These are phyloP conservation scores for Rhizoclosmatium sp. DNA, from an alignment of 192 early-diverging fungal genomes.

Conservation along the genomic window DNA sequence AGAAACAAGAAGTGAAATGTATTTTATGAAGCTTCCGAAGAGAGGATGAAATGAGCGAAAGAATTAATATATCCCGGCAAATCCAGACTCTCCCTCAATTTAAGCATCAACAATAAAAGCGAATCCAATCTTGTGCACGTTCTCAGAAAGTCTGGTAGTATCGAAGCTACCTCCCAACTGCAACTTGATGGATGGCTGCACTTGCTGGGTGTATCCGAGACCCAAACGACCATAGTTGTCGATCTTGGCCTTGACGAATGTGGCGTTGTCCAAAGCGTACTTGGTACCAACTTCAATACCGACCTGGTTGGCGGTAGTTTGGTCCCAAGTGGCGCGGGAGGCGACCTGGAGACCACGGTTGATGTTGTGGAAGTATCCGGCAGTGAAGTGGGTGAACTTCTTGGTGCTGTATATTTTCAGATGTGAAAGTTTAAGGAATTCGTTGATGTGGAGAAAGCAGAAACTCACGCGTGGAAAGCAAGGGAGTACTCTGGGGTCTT, in stretches of 20 bases:
- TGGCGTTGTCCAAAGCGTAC: conserved; percentile 84
- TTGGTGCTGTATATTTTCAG: conserved; percentile 64
- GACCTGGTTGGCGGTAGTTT: conserved; percentile 69
- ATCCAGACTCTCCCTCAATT: not conserved
- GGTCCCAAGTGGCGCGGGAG: conserved; percentile 90
- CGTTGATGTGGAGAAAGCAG: not conserved
- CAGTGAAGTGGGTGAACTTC: conserved; percentile 87
- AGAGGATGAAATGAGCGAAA: no score
- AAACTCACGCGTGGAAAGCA: conserved; percentile 80
- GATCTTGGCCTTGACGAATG: conserved; percentile 71
- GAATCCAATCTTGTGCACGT: conserved; percentile 80
- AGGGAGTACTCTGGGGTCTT: conserved; percentile 87
- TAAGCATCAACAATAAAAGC: conserved; percentile 29
- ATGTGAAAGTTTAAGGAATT: not conserved
- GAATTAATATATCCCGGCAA: no score
- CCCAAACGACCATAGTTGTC: conserved; percentile 83
- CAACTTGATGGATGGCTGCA: conserved; percentile 93
- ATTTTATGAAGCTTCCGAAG: not conserved
- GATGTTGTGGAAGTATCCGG: conserved; percentile 98
- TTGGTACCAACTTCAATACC: conserved; percentile 94
- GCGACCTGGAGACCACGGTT: conserved; percentile 90
- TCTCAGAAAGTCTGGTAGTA: conserved; percentile 86
- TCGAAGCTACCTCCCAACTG: conserved; percentile 92
- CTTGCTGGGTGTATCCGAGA: conserved; percentile 90
- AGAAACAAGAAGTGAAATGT: not conserved